Percentiles rank a stretch among this genome's conserved stretches.
Evolutionary conservation across 352 stramenopile species (phyloP).

Genomic region (Labyrinthula sp.): DNA sequence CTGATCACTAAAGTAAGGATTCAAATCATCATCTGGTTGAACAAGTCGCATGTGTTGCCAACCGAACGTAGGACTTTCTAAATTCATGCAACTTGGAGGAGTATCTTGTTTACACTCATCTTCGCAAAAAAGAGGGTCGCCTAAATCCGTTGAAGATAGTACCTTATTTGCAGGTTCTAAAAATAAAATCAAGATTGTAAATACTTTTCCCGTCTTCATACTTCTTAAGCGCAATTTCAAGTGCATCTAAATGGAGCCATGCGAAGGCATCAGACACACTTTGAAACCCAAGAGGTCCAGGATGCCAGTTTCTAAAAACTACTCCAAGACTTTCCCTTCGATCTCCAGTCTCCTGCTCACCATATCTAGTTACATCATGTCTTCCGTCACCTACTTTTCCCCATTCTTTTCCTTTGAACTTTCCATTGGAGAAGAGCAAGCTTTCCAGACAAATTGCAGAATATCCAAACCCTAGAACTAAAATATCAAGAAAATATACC

Average conservation of each 20-base stretch:
- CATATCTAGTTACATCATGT: slow-evolving; percentile 23
- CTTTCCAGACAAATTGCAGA: slow-evolving; percentile 19
- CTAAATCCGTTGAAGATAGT: background rate
- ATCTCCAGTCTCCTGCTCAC: slow-evolving; percentile 7
- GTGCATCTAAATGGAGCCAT: slow-evolving; percentile 2
- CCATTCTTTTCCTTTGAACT: slow-evolving; percentile 14
- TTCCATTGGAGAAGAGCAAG: slow-evolving; percentile 1
- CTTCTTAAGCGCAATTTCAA: slow-evolving; percentile 1
- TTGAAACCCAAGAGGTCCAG: slow-evolving; percentile 25
- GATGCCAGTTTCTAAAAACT: slow-evolving; percentile 26
- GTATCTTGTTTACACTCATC: slow-evolving; percentile 6
- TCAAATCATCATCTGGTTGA: slow-evolving; percentile 9
- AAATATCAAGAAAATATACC: too few relatives aligned
- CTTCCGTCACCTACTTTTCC: slow-evolving; percentile 11
- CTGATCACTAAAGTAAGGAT: slow-evolving; percentile 1
- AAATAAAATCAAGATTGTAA: background rate
- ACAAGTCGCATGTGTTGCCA: slow-evolving; percentile 7
- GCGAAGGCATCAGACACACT: slow-evolving; percentile 16
- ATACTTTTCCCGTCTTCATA: background rate
- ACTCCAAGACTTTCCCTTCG: slow-evolving; percentile 1
- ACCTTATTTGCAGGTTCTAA: background rate
- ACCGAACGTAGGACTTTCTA: slow-evolving; percentile 14
- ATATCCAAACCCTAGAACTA: too few relatives aligned
- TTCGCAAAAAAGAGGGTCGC: background rate
- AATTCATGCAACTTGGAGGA: slow-evolving; percentile 17